Percentiles rank a stretch among this genome's conserved stretches.
These are phyloP conservation scores for Akanthomyces muscarius DNA, from an alignment of 2,329 filamentous ascomycete species.

Conservation along the genomic window DNA sequence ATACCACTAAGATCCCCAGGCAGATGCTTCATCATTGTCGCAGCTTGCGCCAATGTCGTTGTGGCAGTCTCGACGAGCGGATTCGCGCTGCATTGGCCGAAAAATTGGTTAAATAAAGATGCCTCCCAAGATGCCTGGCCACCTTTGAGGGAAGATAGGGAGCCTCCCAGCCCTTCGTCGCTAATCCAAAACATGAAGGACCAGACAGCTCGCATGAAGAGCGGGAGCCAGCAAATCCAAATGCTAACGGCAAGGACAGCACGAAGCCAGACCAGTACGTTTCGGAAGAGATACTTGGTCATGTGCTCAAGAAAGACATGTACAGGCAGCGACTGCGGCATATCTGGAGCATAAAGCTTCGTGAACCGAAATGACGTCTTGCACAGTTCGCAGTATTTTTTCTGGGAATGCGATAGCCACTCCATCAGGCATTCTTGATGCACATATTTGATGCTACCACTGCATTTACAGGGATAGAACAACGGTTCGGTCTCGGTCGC, in stretches of 20 bases:
- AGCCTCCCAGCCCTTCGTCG: constrained; percentile 61
- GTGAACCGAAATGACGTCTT: constrained; percentile 98
- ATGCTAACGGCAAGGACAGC: constrained; percentile 75
- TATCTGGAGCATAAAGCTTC: constrained; percentile 90
- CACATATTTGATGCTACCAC: constrained; percentile 96
- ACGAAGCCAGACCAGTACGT: constrained; percentile 73
- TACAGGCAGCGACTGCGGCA: constrained; percentile 79
- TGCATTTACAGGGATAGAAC: constrained; percentile 98
- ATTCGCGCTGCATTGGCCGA: constrained; percentile 10
- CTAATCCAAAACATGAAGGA: constrained; percentile 91
- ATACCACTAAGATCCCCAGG: constrained; percentile 3
- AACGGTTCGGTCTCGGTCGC: constrained; percentile 77
- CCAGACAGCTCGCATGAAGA: constrained; percentile 88
- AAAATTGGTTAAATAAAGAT: neutral
- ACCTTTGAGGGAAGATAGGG: constrained; percentile 26
- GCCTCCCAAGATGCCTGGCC: constrained; percentile 13
- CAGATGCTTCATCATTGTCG: constrained; percentile 11
- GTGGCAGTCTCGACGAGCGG: constrained; percentile 2
- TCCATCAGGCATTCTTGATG: constrained; percentile 98
- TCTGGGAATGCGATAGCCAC: constrained; percentile 97
- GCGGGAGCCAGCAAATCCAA: constrained; percentile 86
- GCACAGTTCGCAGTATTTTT: constrained; percentile 99
- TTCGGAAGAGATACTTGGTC: constrained; percentile 65
- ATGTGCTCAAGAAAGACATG: constrained; percentile 79
- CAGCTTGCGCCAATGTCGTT: constrained; percentile 13